Base-by-base conservation (phyloP, 2,329 filamentous ascomycete species). In the Cryphonectria japonica region DNA sequence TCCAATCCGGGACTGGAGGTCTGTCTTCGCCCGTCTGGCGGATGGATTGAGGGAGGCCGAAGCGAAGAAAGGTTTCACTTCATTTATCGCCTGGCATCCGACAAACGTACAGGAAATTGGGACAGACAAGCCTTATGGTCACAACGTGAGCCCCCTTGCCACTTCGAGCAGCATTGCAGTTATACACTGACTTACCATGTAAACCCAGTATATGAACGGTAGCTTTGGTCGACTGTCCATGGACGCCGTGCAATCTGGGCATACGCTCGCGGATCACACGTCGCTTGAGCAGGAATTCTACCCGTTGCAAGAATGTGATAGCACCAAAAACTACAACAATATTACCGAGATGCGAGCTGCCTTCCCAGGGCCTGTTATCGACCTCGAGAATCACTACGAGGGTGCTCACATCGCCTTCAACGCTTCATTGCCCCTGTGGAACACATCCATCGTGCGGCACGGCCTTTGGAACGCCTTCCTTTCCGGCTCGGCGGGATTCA, bases 401-500 rank as follows among this genome's bases (percentile, higher is more conserved):
- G 64, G 64, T 2, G 64, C 64, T 29, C 64, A 66, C 22, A 52
- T 34, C 46, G 34, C 29, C 22, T 66, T 66, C 46, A 66, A 66
- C 43, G 64, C 64, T 29, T 52, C 43, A 29, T n/a, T 34, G 8
- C 64, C 64, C 43, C 8, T 66, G 1, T 66, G 64, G 64, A 66
- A 66, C 43, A 22, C 43, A 14, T 66, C 64, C 5, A 22, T 66
- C 46, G 64, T 66, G 43, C 64, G 64, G 43, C 64, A 66, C 29
- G 64, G 64, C 32, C 64, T 66, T 22, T 66, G 64, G 64, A 66
- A 66, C n/a, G 64, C 64, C 9, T 57, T 66, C 46, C 29, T 66
- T 22, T 66, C 64, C 4, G 65, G 65, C 50, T 59, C 65, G 11
- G 54, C 50, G 13, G 65, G 65, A 19, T 67, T 67, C 52, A 67